Conservation (phyloP, 306 rosid genomes). For the Acacia crassicarpa region DNA sequence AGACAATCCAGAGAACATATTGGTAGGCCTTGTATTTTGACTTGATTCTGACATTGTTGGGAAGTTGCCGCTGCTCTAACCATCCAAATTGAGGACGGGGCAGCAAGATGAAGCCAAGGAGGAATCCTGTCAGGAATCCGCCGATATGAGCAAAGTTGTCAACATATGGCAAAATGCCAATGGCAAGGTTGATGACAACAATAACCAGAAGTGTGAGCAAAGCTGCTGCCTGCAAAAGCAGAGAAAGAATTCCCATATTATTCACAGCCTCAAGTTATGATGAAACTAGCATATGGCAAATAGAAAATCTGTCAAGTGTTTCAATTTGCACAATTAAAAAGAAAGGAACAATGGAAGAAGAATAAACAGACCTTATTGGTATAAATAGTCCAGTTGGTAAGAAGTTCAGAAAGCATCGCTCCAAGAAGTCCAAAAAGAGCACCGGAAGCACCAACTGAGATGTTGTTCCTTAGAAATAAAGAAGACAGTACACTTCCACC, state of each 20-base stretch:
- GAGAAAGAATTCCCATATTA: slow-evolving; percentile 3
- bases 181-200: slow-evolving; percentile 66
- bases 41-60: slow-evolving; percentile 45
- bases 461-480: slow-evolving; percentile 60
- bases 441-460: slow-evolving; percentile 94
- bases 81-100: slow-evolving; percentile 76
- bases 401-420: slow-evolving; percentile 93
- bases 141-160: slow-evolving; percentile 92
- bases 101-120: slow-evolving; percentile 75
- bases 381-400: slow-evolving; percentile 88
- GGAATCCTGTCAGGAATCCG: slow-evolving; percentile 73
- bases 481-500: slow-evolving; percentile 75
- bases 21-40: slow-evolving; percentile 78
- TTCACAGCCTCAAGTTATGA: background rate
- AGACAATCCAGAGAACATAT: slow-evolving; percentile 62
- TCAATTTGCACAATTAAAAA: slow-evolving; percentile 2
- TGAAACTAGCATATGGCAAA: slow-evolving; percentile 9
- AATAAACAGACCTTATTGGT: slow-evolving; percentile 62
- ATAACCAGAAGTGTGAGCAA: slow-evolving; percentile 65
- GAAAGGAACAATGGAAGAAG: background rate
- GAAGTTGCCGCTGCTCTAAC: slow-evolving; percentile 53
- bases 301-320: background rate
- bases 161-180: slow-evolving; percentile 81
- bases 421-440: slow-evolving; percentile 95
- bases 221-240: slow-evolving; percentile 67